Evolutionary conservation across 1,284 basidiomycete species (phyloP).

Genomic region (Hortiboletus rubellus): DNA sequence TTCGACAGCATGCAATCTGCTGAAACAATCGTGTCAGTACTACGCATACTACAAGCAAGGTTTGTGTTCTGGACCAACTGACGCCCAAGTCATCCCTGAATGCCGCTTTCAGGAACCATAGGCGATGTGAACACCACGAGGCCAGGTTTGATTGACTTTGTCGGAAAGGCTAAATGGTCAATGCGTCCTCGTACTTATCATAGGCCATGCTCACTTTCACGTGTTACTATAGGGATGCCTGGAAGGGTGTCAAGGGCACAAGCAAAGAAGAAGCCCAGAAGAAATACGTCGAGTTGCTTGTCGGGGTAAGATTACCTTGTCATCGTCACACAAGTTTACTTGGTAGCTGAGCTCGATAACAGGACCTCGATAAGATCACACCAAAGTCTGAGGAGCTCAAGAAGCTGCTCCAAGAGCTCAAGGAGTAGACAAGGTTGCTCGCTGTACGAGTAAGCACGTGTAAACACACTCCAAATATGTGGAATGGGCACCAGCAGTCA

Average conservation of each 20-base stretch:
- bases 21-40: slow-evolving; percentile 59
- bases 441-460: slow-evolving; percentile 8
- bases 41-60: slow-evolving; percentile 94
- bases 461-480: not conserved
- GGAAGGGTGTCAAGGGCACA: slow-evolving; percentile 73
- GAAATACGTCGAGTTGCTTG: slow-evolving; percentile 73
- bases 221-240: slow-evolving; percentile 65
- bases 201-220: slow-evolving; percentile 9
- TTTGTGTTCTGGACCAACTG: slow-evolving; percentile 27
- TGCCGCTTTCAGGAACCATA: slow-evolving; percentile 55
- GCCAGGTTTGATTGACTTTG: slow-evolving; percentile 77
- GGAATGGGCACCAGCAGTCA: not conserved
- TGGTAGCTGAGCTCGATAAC: slow-evolving; percentile 1
- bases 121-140: slow-evolving; percentile 68
- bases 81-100: not conserved
- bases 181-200: slow-evolving; percentile 17
- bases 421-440: slow-evolving; percentile 42
- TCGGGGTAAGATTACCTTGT: slow-evolving; percentile 51
- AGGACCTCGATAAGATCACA: slow-evolving; percentile 47
- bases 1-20: slow-evolving; percentile 9
- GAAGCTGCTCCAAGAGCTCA: slow-evolving; percentile 59
- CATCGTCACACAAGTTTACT: not conserved
- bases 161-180: slow-evolving; percentile 84
- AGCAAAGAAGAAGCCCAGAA: slow-evolving; percentile 69
- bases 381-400: slow-evolving; percentile 54